Base-by-base conservation (phyloP, 306 rosid species). In the Sesbania bispinosa region DNA sequence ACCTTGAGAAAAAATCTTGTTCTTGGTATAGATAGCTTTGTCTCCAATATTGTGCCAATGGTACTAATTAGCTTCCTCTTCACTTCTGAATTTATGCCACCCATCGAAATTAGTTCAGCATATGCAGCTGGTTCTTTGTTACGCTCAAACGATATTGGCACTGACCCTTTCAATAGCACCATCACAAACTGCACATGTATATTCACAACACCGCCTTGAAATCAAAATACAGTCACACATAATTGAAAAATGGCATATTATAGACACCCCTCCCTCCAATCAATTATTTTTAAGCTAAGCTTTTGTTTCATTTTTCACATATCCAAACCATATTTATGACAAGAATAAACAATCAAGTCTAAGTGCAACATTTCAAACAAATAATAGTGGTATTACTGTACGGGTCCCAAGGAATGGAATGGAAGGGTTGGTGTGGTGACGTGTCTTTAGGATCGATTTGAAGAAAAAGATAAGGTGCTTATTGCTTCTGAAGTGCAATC, bases 141-240 rank as follows among this genome's bases (percentile, higher is more conserved):
- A 21, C 81, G 50, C 1, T 76, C 96, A 14, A 90, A 93, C 1
- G 81, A 80, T 81, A 93, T 87, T 32, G 76, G 67, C 79, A 93
- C 87, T 19, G 98, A 90, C 13, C 98, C 98, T 39, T 93, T 93
- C 65, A 93, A 75, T 69, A 93, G 24, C 10, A 93, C 96, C 98
- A 93, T 93, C 84, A 93, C 94, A 87, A 43, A 79, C 98, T 93
- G 90, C 80, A 73, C n/a, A n/a, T n/a, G n/a, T n/a, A n/a, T n/a
- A n/a, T 24, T 13, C 70, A 70, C 19, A 47, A 68, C 7, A 14
- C 48, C 65, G 5, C 4, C 0, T 20, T 13, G 7, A 39, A 30
- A 3, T 65, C 36, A 66, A 21, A 21, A 47, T 18, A 18, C 20
- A 64, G 4, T 18, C 7, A n/a, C 36, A 42, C 18, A 41, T 15